Percentiles rank a stretch among this genome's conserved stretches.
phyloP scores from a whole-genome alignment of 805 yeast species.

The Kazachstania taianensis region DNA sequence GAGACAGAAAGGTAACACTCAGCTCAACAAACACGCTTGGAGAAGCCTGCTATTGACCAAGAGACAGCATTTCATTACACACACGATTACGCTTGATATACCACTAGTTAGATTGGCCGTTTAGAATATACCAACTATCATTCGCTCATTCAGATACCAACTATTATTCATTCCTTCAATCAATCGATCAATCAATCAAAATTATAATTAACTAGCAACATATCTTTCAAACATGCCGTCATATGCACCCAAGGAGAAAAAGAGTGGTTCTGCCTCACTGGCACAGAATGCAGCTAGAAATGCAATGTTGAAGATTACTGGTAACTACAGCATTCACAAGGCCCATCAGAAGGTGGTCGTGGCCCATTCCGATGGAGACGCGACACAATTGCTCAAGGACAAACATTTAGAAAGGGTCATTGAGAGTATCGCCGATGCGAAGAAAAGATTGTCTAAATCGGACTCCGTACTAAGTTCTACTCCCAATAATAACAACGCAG shows the following conservation, averaged over 20 bases:
- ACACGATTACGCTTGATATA: too few species aligned
- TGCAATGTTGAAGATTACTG: conserved; percentile 14
- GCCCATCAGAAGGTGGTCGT: not conserved
- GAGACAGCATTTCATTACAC: too few species aligned
- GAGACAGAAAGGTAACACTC: too few species aligned
- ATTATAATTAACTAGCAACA: conserved; percentile 3
- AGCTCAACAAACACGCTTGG: too few species aligned
- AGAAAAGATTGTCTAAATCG: conserved; percentile 26
- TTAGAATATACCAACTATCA: too few species aligned
- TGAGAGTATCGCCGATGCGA: conserved; percentile 28
- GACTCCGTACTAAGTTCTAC: conserved; percentile 18
- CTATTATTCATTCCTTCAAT: conserved; percentile 17
- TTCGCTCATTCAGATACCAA: too few species aligned
- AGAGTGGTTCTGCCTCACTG: conserved; percentile 9
- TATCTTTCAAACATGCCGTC: conserved; percentile 6
- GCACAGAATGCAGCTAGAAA: conserved; percentile 24
- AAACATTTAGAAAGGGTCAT: conserved; percentile 24
- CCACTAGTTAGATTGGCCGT: too few species aligned
- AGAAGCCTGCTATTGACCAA: too few species aligned
- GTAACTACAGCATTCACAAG: not conserved
- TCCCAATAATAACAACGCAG: conserved; percentile 8
- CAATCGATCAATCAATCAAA: conserved; percentile 12
- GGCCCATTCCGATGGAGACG: conserved; percentile 1
- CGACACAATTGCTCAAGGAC: too few species aligned
- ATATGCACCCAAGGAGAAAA: conserved; percentile 4